Conservation (phyloP, 1,284 basidiomycete species). For the Caloboletus inedulis region DNA sequence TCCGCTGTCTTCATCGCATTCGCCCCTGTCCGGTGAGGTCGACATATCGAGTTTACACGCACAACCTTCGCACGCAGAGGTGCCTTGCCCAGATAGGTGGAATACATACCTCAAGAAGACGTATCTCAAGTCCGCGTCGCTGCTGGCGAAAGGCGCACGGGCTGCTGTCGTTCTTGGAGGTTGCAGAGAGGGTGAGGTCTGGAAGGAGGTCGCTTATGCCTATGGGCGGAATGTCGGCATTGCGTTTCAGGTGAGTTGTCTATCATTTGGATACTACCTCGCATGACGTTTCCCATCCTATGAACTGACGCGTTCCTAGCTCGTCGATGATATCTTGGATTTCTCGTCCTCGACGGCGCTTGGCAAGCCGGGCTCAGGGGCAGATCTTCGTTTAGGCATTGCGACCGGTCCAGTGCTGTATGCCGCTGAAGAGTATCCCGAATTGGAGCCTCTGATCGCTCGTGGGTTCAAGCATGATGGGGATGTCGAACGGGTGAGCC, state of each 20-base stretch:
- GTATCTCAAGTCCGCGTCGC: slow-evolving; percentile 93
- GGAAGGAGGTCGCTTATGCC: slow-evolving; percentile 93
- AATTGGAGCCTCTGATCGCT: slow-evolving; percentile 78
- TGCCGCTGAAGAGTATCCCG: slow-evolving; percentile 88
- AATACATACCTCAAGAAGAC: slow-evolving; percentile 90
- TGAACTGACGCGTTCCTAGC: slow-evolving; percentile 45
- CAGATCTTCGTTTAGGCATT: slow-evolving; percentile 83
- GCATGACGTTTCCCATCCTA: background rate
- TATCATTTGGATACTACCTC: background rate
- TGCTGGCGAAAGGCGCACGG: slow-evolving; percentile 93
- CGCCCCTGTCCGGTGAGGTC: slow-evolving; percentile 9
- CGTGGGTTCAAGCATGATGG: slow-evolving; percentile 82
- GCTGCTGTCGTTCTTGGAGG: slow-evolving; percentile 91
- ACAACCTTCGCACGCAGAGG: slow-evolving; percentile 12
- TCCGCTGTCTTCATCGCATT: background rate
- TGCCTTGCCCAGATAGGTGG: slow-evolving; percentile 57
- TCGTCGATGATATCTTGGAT: slow-evolving; percentile 91
- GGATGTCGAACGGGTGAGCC: slow-evolving; percentile 78
- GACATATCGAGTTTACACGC: slow-evolving; percentile 23
- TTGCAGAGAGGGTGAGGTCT: slow-evolving; percentile 72
- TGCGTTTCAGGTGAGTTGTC: slow-evolving; percentile 80
- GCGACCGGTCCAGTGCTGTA: slow-evolving; percentile 94
- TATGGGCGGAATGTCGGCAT: slow-evolving; percentile 90
- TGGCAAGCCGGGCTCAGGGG: slow-evolving; percentile 80
- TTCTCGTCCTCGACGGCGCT: slow-evolving; percentile 68